Evolutionary conservation across 306 rosid species (phyloP), one percentile per base, ranked within the genome.

Genomic region (Rosa rugosa): DNA sequence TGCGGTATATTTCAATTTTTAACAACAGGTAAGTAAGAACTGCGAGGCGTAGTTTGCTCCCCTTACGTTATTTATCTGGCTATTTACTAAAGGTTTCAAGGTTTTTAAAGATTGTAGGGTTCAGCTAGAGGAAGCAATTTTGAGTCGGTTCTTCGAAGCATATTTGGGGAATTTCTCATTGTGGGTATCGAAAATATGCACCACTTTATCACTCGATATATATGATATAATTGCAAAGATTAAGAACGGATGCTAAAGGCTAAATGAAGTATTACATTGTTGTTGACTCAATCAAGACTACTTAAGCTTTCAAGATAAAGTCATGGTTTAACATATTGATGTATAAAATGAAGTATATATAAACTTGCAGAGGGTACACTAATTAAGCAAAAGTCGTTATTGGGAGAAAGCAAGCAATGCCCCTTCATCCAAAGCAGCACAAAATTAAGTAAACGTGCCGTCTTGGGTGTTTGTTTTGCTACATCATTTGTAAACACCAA

Each of bases 371-470:
- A 6, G 54, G 44, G 31, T 10, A 16, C 27, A 59, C 42, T 11
- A n/a, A n/a, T n/a, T n/a, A 9, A n/a, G 82, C 56, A 75, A 80
- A 84, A 64, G 86, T 73, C 59, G 73, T 72, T 79, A 74, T 31
- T 77, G 84, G 75, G 49, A 77, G 84, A 88, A 84, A 80, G 86
- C 63, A 87, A 82, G 86, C 71, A 82, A 77, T 83, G 50, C 65
- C 62, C 73, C 85, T 83, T 40, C 78, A 81, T 80, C 84, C 92
- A 80, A 83, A 79, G 89, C 80, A 73, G 76, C 90, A 84, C 23
- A 71, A 71, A 80, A 85, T 89, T 87, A 78, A 82, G 95, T 71
- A 89, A 83, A 87, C 97, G 96, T 91, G 98, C 96, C 96, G 97
- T 90, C 84, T 86, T 86, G 97, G 97, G 83, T 80, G 77, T 83